phyloP scores from a whole-genome alignment of 2,329 filamentous ascomycete genomes.

The Emmonsia crescens region DNA sequence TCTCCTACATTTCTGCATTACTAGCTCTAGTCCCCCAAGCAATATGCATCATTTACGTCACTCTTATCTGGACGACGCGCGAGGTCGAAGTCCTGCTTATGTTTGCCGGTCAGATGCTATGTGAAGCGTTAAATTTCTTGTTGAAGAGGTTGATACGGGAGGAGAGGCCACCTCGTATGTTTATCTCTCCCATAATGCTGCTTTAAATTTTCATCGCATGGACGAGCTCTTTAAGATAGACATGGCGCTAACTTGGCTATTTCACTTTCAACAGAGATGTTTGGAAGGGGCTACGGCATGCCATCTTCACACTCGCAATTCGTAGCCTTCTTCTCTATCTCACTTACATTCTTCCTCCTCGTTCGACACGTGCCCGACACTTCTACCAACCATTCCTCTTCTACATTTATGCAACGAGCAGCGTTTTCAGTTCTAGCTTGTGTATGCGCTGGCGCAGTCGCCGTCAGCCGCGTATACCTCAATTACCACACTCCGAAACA shows the following conservation, averaged over 20 bases:
- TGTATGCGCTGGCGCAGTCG: slow-evolving; percentile 55
- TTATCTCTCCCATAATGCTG: neutral
- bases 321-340: slow-evolving; percentile 80
- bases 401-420: slow-evolving; percentile 45
- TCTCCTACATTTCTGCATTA: slow-evolving; percentile 86
- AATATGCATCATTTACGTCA: slow-evolving; percentile 79
- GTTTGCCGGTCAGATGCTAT: slow-evolving; percentile 83
- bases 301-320: slow-evolving; percentile 93
- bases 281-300: slow-evolving; percentile 96
- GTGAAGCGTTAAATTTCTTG: slow-evolving; percentile 80
- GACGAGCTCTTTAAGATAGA: neutral
- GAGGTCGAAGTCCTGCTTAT: slow-evolving; percentile 83
- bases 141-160: slow-evolving; percentile 89
- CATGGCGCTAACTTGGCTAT: neutral
- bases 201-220: no score
- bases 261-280: slow-evolving; percentile 18
- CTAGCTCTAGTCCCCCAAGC: slow-evolving; percentile 89
- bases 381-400: slow-evolving; percentile 24
- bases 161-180: slow-evolving; percentile 68
- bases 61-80: slow-evolving; percentile 80
- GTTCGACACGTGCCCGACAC: slow-evolving; percentile 56
- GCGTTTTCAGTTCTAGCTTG: slow-evolving; percentile 48
- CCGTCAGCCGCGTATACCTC: slow-evolving; percentile 76
- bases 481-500: slow-evolving; percentile 86
- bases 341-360: slow-evolving; percentile 72